Base-by-base conservation (phyloP, 2,329 filamentous ascomycete species). In the Xylariaceae sp. region DNA sequence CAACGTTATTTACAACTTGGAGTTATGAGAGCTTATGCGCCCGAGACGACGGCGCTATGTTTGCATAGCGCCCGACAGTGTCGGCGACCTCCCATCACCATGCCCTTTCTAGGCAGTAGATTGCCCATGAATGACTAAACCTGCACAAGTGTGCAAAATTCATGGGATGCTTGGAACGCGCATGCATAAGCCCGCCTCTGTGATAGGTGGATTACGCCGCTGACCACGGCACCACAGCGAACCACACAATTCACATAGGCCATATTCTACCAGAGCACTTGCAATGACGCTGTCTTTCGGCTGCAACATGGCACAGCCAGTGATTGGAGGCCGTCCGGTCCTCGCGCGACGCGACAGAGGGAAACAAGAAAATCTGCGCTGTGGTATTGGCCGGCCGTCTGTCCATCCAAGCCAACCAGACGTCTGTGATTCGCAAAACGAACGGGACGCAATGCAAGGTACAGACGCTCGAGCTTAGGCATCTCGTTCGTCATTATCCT, bases 231-330 rank as follows among this genome's bases (percentile, higher is more conserved):
- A 62, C 43, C 45, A 59, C 56, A 56, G 58, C 59, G 60, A 64
- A 57, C 64, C 64, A 67, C 53, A 66, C 63, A 58, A 63, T 61
- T 64, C 66, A 64, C 66, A 67, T 62, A 66, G 65, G 53, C 55
- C 53, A 55, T 58, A 30, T 57, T 55, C 60, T 47, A 49, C 49
- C 48, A 36, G 53, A 41, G 45, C 64, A 55, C 59, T 52, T 59
- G 46, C 45, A 45, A 53, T 57, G 48, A 61, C 52, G 51, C 53
- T 60, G 49, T 55, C 61, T 50, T 45, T 64, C 62, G 64, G 64
- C 61, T 68, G 64, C 63, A 65, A 68, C 66, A 64, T 66, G 52
- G 58, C 64, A 65, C 66, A 67, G 64, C 66, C 64, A 65, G 64
- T 65, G 62, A 54, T 63, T 61, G 62, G 59, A 58, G 53, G 52